phyloP scores from a whole-genome alignment of 2,329 filamentous ascomycete species.

The Aspergillus ruber region DNA sequence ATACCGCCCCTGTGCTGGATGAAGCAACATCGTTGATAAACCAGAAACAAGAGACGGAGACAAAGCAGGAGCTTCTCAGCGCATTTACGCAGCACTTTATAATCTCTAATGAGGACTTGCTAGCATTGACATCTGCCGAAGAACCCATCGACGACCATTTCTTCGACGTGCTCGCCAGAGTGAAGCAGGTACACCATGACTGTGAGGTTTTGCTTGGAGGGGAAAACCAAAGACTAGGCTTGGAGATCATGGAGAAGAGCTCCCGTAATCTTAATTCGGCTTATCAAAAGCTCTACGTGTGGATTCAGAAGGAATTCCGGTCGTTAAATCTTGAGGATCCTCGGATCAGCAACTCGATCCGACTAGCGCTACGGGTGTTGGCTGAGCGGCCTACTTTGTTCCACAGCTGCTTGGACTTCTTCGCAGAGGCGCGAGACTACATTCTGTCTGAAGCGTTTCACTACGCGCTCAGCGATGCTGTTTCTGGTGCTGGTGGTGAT shows the following conservation, averaged over 20 bases:
- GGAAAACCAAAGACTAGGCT: constrained; percentile 78
- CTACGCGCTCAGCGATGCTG: constrained; percentile 70
- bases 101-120: constrained; percentile 71
- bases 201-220: constrained; percentile 84
- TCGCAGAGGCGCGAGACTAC: constrained; percentile 81
- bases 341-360: constrained; percentile 78
- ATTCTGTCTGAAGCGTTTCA: constrained; percentile 86
- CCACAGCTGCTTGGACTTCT: constrained; percentile 87
- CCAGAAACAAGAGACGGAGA: constrained; percentile 67
- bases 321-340: constrained; percentile 88
- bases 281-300: constrained; percentile 93
- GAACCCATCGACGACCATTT: constrained; percentile 82
- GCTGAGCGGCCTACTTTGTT: constrained; percentile 87
- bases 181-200: constrained; percentile 82
- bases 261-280: constrained; percentile 80
- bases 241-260: constrained; percentile 87
- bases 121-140: constrained; percentile 67
- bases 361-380: constrained; percentile 75
- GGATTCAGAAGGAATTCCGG: constrained; percentile 92
- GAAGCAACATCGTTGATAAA: constrained; percentile 69
- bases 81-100: constrained; percentile 79
- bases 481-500: constrained; percentile 53
- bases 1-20: constrained; percentile 66
- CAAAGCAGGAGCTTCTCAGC: constrained; percentile 69
- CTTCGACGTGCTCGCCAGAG: constrained; percentile 68